Conservation (phyloP, 2,329 filamentous ascomycete species). For the Fusarium sp. region DNA sequence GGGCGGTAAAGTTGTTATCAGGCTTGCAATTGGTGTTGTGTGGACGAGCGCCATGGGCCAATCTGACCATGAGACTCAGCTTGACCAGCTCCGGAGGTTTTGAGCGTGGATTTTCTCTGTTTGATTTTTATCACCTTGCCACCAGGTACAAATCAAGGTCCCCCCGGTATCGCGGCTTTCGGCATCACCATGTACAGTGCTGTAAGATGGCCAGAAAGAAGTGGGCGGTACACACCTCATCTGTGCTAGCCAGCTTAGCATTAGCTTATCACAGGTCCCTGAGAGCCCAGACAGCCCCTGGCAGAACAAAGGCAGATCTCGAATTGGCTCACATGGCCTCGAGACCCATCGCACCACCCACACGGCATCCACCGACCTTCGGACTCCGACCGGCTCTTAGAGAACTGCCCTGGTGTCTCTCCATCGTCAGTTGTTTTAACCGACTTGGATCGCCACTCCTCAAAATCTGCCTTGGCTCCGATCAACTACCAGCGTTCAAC, state of each 20-base stretch:
- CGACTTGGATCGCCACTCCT: slow-evolving; percentile 41
- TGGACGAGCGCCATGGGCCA: neutral
- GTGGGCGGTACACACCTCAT: slow-evolving; percentile 24
- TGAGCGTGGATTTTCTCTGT: slow-evolving; percentile 17
- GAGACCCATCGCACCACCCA: slow-evolving; percentile 47
- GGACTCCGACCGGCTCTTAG: slow-evolving; percentile 45
- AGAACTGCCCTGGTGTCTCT: slow-evolving; percentile 26
- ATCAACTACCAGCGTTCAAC: slow-evolving; percentile 25
- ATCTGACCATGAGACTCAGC: slow-evolving; percentile 28
- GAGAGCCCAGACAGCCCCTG: slow-evolving; percentile 29
- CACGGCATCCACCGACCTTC: slow-evolving; percentile 42
- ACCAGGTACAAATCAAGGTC: slow-evolving; percentile 35
- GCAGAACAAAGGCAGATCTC: slow-evolving; percentile 35
- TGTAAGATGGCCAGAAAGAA: slow-evolving; percentile 40
- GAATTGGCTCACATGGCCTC: slow-evolving; percentile 44
- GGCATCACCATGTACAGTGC: slow-evolving; percentile 37
- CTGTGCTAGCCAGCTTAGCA: slow-evolving; percentile 29
- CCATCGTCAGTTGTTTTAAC: slow-evolving; percentile 43
- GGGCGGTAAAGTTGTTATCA: slow-evolving; percentile 22
- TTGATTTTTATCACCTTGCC: slow-evolving; percentile 19
- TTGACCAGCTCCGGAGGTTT: slow-evolving; percentile 3
- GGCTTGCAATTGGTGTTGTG: slow-evolving; percentile 13
- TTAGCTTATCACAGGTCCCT: slow-evolving; percentile 38
- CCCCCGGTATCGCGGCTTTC: slow-evolving; percentile 30
- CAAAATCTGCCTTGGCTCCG: slow-evolving; percentile 5